Conservation (phyloP, 1,284 basidiomycete genomes). For the Cutaneotrichosporon arboriforme region DNA sequence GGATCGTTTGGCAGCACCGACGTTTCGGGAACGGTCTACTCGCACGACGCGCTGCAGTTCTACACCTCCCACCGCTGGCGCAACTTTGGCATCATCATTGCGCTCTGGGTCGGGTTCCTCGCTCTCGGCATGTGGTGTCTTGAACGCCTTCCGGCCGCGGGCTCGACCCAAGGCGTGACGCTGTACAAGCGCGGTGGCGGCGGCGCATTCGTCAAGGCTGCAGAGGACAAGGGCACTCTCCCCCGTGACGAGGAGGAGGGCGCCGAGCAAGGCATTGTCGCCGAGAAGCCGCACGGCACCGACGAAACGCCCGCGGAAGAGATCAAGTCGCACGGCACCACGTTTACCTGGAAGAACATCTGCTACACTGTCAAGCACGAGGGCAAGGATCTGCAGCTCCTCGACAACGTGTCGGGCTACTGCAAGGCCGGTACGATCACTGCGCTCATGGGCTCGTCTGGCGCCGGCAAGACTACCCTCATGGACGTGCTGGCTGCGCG, state of each 20-base stretch:
- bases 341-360: conserved; percentile 51
- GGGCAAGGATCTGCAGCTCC: conserved; percentile 43
- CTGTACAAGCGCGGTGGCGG: conserved; percentile 33
- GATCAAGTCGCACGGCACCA: conserved; percentile 5
- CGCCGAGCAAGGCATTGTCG: conserved; percentile 3
- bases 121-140: conserved; percentile 18
- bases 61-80: conserved; percentile 46
- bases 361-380: conserved; percentile 49
- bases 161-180: conserved; percentile 32
- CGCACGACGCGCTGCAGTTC: conserved; percentile 44
- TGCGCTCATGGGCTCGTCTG: conserved; percentile 50
- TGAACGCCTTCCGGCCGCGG: conserved; percentile 30
- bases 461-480: conserved; percentile 49
- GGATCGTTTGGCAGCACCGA: conserved; percentile 15
- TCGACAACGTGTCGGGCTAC: conserved; percentile 52
- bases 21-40: conserved; percentile 35
- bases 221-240: conserved; percentile 19
- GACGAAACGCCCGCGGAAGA: neutral
- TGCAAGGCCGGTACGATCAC: conserved; percentile 53
- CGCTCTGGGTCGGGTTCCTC: conserved; percentile 35
- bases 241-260: conserved; percentile 28
- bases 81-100: conserved; percentile 50
- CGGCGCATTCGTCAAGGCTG: conserved; percentile 9
- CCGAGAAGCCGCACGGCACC: conserved; percentile 5
- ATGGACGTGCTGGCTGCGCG: conserved; percentile 51